These are phyloP conservation scores for Cucumis variabilis DNA, from an alignment of 331 rosid genomes.

Conservation along the genomic window DNA sequence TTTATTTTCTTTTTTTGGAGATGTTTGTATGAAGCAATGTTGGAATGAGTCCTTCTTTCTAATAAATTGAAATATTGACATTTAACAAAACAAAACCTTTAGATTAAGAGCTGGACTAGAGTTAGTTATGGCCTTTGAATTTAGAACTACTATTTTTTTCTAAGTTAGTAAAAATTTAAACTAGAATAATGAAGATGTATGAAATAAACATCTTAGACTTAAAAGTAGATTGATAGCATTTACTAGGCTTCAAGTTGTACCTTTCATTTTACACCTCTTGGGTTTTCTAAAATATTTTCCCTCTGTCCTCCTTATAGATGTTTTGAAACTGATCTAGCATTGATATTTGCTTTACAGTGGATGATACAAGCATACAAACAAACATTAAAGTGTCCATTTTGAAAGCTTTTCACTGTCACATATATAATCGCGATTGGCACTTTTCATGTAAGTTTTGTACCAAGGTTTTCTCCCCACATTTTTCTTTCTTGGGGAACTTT, in stretches of 20 bases:
- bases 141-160: neutral
- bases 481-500: neutral
- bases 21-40: neutral
- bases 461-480: neutral
- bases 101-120: neutral
- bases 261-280: neutral
- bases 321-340: neutral
- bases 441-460: constrained; percentile 73
- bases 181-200: no score
- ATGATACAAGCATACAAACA: constrained; percentile 79
- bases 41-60: neutral
- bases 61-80: neutral
- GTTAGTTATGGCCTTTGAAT: neutral
- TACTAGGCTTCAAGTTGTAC: neutral
- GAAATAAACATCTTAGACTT: neutral
- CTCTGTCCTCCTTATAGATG: neutral
- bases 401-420: constrained; percentile 72
- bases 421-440: constrained; percentile 86
- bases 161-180: no score
- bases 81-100: neutral
- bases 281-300: neutral
- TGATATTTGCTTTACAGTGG: constrained; percentile 64
- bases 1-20: neutral
- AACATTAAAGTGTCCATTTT: constrained; percentile 94
- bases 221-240: neutral